Evolutionary conservation across 179 eudicot species (phyloP).

Genomic region (Silene noctiflora): DNA sequence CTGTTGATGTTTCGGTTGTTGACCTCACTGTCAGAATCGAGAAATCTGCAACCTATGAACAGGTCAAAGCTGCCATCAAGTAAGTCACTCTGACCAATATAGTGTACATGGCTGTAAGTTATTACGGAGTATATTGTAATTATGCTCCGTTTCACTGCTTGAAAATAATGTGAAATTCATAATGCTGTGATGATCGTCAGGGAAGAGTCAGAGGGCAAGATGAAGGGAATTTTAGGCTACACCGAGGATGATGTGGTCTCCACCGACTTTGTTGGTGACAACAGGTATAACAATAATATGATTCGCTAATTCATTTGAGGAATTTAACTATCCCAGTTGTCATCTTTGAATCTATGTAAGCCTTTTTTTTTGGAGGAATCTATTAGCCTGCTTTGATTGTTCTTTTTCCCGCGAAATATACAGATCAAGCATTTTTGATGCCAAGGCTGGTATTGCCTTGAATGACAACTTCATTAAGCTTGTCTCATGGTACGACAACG

Average conservation of each 20-base stretch:
- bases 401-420: neutral
- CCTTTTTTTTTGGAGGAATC: too few species aligned
- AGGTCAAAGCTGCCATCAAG: neutral
- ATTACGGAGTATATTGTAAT: neutral
- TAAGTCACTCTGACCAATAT: neutral
- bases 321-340: neutral
- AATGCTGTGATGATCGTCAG: neutral
- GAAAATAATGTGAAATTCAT: neutral
- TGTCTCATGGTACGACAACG: constrained; percentile 72
- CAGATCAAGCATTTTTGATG: constrained; percentile 77
- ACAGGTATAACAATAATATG: constrained; percentile 34
- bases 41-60: neutral
- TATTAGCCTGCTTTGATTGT: neutral
- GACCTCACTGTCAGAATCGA: neutral
- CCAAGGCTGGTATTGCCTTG: constrained; percentile 76
- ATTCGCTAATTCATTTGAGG: neutral
- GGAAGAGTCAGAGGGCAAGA: constrained; percentile 51
- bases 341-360: neutral
- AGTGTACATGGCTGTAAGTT: neutral
- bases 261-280: constrained; percentile 71
- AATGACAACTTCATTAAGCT: constrained; percentile 53
- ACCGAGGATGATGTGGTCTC: constrained; percentile 75
- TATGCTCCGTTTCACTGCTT: neutral
- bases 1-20: neutral
- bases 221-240: constrained; percentile 74